Evolutionary conservation across 345 rosid species (phyloP), one percentile per base, ranked within the genome.

Genomic region (Noccaea bulbosa): DNA sequence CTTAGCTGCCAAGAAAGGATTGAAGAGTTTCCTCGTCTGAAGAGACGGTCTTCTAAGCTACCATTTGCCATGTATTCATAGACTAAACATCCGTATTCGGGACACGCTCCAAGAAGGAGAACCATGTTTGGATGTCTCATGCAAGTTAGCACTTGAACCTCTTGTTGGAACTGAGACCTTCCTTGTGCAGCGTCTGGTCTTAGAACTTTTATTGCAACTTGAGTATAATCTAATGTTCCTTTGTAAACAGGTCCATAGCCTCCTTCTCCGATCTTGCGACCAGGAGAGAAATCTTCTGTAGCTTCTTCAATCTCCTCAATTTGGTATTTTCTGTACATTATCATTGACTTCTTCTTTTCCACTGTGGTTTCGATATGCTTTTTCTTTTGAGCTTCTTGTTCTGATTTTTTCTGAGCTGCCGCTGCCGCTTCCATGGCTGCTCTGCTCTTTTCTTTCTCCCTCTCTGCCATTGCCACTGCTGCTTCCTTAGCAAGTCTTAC

Each of bases 41-140:
- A 86, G 4, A 89, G 87, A 22, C 90, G 71, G 77, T 91, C 99
- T 2, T 93, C 97, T 73, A 93, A 81, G 79, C 97, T 89, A 43
- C 98, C 97, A 58, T 87, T 91, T 38, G 96, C 86, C 97, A 93
- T 87, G 83, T 87, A 77, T 74, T 91, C 92, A 1, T 93, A 93
- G 59, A 89, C 96, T 60, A 93, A 77, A 76, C 98, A 91, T 24
- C 98, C 97, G 22, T 81, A 86, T 69, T 93, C 88, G 0, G 93
- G 90, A 75, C 97, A 89, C 9, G 97, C 98, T 27, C 97, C 98
- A 5, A 93, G 80, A n/a, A 91, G 83, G 43, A 89, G 93, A 72
- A 93, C 98, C 97, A 93, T 87, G 83, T 91, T 93, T 53, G 97
- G 95, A 78, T 93, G 97, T 48, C 96, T 78, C 68, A 91, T 93